A percentile compares a stretch with the other conserved stretches of the same genome.
Conservation (phyloP, 805 yeast genomes). For the Yarrowia sp. region DNA sequence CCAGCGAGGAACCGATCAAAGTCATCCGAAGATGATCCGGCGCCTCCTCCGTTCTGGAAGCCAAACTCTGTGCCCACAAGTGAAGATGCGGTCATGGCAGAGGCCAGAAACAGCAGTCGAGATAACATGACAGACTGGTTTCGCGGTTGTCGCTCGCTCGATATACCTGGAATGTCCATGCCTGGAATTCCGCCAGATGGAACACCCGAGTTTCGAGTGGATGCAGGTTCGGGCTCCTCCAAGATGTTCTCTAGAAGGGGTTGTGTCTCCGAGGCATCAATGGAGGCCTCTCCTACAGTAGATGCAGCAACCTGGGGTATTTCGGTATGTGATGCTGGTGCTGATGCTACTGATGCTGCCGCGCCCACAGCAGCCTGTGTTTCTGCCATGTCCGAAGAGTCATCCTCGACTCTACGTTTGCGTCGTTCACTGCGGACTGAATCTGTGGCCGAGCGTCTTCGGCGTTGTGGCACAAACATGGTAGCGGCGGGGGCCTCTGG, state of each 20-base stretch:
- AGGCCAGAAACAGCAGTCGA: constrained; percentile 45
- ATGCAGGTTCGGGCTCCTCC: constrained; percentile 20
- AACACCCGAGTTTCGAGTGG: neutral
- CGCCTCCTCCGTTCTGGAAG: constrained; percentile 24
- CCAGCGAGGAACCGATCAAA: constrained; percentile 47
- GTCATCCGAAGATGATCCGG: constrained; percentile 27
- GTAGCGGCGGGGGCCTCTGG: constrained; percentile 4
- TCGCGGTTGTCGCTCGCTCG: neutral
- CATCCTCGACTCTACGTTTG: neutral
- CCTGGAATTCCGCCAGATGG: neutral
- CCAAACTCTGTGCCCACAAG: constrained; percentile 34
- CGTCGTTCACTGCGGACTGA: constrained; percentile 17
- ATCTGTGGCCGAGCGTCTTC: constrained; percentile 16
- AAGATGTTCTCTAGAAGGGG: constrained; percentile 7
- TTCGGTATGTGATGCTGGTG: neutral
- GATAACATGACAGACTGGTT: constrained; percentile 45
- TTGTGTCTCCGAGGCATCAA: constrained; percentile 4
- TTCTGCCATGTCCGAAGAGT: neutral
- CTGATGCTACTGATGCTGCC: neutral
- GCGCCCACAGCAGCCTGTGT: neutral
- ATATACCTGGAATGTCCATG: constrained; percentile 2
- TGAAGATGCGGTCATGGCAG: constrained; percentile 45
- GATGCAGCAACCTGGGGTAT: neutral
- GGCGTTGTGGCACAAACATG: constrained; percentile 18
- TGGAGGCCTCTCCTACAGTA: neutral